These are phyloP conservation scores for Annulohypoxylon maeteangense DNA, from an alignment of 495 filamentous ascomycete species.

Conservation along the genomic window DNA sequence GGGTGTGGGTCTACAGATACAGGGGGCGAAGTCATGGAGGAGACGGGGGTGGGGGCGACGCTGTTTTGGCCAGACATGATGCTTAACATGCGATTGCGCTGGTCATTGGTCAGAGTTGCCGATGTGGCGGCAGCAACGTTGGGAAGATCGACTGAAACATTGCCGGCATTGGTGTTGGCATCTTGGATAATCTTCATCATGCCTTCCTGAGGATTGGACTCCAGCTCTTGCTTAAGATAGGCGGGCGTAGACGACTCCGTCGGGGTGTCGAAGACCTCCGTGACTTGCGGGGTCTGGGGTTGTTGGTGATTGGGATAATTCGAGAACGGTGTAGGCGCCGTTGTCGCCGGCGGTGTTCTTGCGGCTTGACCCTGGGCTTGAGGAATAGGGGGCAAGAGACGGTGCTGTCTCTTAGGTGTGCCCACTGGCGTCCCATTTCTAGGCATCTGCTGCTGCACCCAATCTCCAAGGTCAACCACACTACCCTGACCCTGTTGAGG, in stretches of 20 bases:
- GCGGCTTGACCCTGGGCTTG: slow-evolving; percentile 40
- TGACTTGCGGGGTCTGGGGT: slow-evolving; percentile 57
- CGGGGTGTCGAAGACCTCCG: slow-evolving; percentile 59
- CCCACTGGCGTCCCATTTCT: slow-evolving; percentile 51
- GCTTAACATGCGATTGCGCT: slow-evolving; percentile 81
- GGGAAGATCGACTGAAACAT: slow-evolving; percentile 72
- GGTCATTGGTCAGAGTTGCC: slow-evolving; percentile 76
- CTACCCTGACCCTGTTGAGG: slow-evolving; percentile 61
- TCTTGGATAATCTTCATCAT: slow-evolving; percentile 91
- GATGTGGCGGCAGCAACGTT: slow-evolving; percentile 77
- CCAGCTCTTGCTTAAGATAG: slow-evolving; percentile 60
- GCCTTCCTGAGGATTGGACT: slow-evolving; percentile 68
- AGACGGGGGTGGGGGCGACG: slow-evolving; percentile 38
- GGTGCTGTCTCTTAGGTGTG: slow-evolving; percentile 58
- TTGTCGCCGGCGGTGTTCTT: slow-evolving; percentile 39
- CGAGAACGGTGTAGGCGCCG: slow-evolving; percentile 43
- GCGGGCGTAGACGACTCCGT: slow-evolving; percentile 53
- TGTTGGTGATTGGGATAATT: slow-evolving; percentile 46
- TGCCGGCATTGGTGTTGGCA: slow-evolving; percentile 71
- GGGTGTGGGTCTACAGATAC: slow-evolving; percentile 29
- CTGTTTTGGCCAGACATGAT: slow-evolving; percentile 69
- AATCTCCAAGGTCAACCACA: slow-evolving; percentile 80
- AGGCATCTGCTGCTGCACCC: slow-evolving; percentile 58
- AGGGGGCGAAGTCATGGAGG: slow-evolving; percentile 37
- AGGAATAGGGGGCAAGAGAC: slow-evolving; percentile 59